phyloP scores from a whole-genome alignment of 805 yeast species.

The Jamesozyma piceae region DNA sequence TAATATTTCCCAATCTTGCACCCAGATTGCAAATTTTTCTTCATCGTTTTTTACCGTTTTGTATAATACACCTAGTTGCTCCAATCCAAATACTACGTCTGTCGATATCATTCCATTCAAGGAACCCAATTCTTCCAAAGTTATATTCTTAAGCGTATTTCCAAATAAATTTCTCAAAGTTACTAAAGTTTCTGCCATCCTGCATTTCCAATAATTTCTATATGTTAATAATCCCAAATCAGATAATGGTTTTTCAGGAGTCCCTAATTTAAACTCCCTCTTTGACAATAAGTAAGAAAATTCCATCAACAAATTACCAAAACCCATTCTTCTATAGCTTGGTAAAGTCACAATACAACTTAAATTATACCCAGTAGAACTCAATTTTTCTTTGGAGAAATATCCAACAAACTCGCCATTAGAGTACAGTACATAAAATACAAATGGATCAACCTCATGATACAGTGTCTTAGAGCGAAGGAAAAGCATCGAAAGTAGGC shows the following conservation, averaged over 20 bases:
- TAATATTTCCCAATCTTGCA: conserved; percentile 32
- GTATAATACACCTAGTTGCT: conserved; percentile 54
- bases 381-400: conserved; percentile 77
- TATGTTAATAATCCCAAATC: conserved; percentile 87
- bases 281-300: conserved; percentile 76
- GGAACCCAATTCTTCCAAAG: conserved; percentile 54
- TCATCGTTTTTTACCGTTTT: conserved; percentile 11
- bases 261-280: conserved; percentile 68
- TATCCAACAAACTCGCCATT: conserved; percentile 70
- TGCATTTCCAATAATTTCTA: conserved; percentile 74
- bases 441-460: conserved; percentile 91
- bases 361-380: conserved; percentile 68
- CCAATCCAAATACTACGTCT: conserved; percentile 81
- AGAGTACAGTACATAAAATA: conserved; percentile 78
- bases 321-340: conserved; percentile 76
- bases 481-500: conserved; percentile 81
- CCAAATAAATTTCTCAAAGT: conserved; percentile 3
- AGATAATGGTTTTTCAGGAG: conserved; percentile 93
- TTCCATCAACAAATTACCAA: conserved; percentile 80
- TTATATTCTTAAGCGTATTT: conserved; percentile 21
- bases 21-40: conserved; percentile 41
- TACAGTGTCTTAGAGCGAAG: conserved; percentile 85
- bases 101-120: conserved; percentile 79
- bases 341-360: conserved; percentile 90
- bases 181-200: conserved; percentile 40